These are phyloP conservation scores for Wickerhamiella cacticola DNA, from an alignment of 805 yeast species.

Conservation along the genomic window DNA sequence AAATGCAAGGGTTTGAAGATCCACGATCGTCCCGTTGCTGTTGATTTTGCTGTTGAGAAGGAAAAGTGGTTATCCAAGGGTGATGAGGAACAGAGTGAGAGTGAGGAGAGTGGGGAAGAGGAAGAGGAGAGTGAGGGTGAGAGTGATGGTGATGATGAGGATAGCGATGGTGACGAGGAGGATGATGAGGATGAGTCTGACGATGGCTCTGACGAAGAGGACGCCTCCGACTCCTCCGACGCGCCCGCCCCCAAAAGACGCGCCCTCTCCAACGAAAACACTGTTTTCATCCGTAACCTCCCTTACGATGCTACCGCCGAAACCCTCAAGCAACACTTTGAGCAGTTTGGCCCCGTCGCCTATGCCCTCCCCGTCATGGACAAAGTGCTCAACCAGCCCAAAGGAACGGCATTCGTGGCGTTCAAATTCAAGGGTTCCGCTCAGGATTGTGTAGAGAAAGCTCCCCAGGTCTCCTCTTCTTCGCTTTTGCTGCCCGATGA, in stretches of 20 bases:
- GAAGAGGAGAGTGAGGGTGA: slow-evolving; percentile 33
- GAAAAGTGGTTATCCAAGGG: slow-evolving; percentile 52
- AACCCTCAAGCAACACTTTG: slow-evolving; percentile 62
- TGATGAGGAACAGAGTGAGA: slow-evolving; percentile 22
- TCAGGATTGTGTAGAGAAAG: slow-evolving; percentile 55
- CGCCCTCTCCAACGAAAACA: slow-evolving; percentile 30
- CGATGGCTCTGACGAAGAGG: slow-evolving; percentile 29
- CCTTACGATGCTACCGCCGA: slow-evolving; percentile 92
- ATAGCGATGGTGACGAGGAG: slow-evolving; percentile 26
- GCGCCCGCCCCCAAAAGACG: slow-evolving; percentile 25
- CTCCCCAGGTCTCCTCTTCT: slow-evolving; percentile 58
- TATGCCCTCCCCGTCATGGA: slow-evolving; percentile 92
- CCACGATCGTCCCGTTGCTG: slow-evolving; percentile 84
- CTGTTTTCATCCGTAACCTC: slow-evolving; percentile 80
- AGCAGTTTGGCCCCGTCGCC: slow-evolving; percentile 71
- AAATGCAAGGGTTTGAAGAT: slow-evolving; percentile 64
- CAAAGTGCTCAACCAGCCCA: slow-evolving; percentile 70
- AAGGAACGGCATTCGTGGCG: slow-evolving; percentile 92
- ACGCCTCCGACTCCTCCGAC: slow-evolving; percentile 26
- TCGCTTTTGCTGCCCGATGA: slow-evolving; percentile 82
- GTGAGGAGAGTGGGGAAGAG: slow-evolving; percentile 31
- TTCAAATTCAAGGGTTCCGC: slow-evolving; percentile 53
- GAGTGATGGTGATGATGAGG: slow-evolving; percentile 28
- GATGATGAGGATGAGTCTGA: slow-evolving; percentile 28
- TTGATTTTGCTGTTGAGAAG: slow-evolving; percentile 86